Evolutionary conservation across 257 asterid species (phyloP), one percentile per base, ranked within the genome.

Genomic region (Asclepias syriaca): DNA sequence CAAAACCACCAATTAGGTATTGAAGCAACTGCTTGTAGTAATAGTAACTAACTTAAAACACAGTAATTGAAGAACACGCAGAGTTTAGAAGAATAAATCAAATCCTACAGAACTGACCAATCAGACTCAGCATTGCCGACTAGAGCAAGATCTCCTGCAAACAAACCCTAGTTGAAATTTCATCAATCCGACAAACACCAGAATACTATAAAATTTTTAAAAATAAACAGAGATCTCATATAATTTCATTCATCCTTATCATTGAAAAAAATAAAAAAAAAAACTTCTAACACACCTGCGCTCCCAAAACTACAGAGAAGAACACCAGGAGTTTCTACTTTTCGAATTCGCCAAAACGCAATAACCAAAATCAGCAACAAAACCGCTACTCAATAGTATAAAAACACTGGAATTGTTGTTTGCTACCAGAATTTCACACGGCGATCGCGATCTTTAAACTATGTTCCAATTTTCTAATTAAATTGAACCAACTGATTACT

Each of bases 111-210:
- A 78, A 60, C 65, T 49, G 65, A 81, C 81, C 78, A 83, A 81
- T 87, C 96, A 89, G 80, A 82, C 72, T 76, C 84, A 40, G 87
- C 90, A 88, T 84, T 74, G 74, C 79, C 81, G 79, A 83, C 76
- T 78, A 78, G 72, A 61, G 75, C 78, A 83, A 86, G 87, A 86
- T 85, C 89, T 85, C 77, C 82, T 29, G 22, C 51, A 65, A 71
- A 75, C 60, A 78, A 84, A 77, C 82, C 90, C 87, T 74, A 84
- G 71, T 57, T 74, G 67, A 58, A 70, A 72, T 68, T 59, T 58
- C 80, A 80, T 65, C 79, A 79, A 51, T 82, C 53, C 32, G 49
- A 61, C 57, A 71, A 71, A 73, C 68, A 72, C 55, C 40, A 73
- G 8, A 55, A 57, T 29, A 71, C 68, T 68, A 63, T 69, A 55